Evolutionary conservation across 768 basidiomycete species (phyloP).

Genomic region (Mycena galopus): DNA sequence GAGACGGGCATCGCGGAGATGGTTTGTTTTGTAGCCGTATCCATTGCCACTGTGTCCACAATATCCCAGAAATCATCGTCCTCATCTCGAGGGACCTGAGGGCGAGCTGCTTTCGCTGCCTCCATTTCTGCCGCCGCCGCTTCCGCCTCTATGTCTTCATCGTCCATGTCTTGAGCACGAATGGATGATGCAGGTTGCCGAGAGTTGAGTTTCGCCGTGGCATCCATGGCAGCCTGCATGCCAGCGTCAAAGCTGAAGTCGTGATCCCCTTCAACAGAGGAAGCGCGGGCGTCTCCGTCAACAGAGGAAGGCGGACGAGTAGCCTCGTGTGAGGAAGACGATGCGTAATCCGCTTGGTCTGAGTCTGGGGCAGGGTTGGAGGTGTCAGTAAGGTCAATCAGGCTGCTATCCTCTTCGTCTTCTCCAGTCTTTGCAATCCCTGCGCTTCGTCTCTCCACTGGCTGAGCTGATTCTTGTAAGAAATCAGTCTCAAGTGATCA

Average conservation of each 20-base stretch:
- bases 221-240: conserved; percentile 20
- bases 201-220: conserved; percentile 12
- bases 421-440: conserved; percentile 44
- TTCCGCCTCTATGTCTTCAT: neutral
- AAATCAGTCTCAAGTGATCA: conserved; percentile 8
- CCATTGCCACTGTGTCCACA: conserved; percentile 59
- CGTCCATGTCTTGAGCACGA: no score
- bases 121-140: neutral
- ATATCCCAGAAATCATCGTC: conserved; percentile 68
- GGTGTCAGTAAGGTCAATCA: conserved; percentile 31
- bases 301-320: conserved; percentile 58
- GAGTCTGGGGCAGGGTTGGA: conserved; percentile 39
- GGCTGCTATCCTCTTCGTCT: conserved; percentile 39
- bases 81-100: neutral
- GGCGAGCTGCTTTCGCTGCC: conserved; percentile 51
- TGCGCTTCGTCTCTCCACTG: conserved; percentile 83
- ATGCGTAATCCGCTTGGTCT: conserved; percentile 46
- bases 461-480: conserved; percentile 71
- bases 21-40: conserved; percentile 36
- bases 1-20: neutral
- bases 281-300: conserved; percentile 48
- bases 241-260: conserved; percentile 41
- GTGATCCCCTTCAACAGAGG: conserved; percentile 48
- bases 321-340: conserved; percentile 50
- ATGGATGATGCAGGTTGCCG: neutral